Percentiles rank a stretch among this genome's conserved stretches.
phyloP scores from a whole-genome alignment of 2,329 filamentous ascomycete species.

The Venturia effusa region DNA sequence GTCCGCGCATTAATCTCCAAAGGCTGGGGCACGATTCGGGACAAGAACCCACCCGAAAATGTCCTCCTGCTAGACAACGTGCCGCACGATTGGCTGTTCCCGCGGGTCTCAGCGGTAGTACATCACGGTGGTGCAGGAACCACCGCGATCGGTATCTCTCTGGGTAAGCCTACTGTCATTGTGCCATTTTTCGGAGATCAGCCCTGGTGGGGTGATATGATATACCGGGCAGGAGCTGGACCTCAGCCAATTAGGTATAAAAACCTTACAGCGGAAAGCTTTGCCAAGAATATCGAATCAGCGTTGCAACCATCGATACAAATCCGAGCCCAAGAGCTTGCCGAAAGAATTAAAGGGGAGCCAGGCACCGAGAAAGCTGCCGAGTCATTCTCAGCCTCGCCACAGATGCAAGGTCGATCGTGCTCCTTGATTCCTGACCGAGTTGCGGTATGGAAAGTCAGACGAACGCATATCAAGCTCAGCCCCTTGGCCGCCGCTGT shows the following conservation, averaged over 20 bases:
- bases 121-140: constrained; percentile 95
- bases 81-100: constrained; percentile 95
- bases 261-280: constrained; percentile 27
- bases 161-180: constrained; percentile 86
- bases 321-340: constrained; percentile 25
- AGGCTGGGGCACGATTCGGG: constrained; percentile 84
- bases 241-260: constrained; percentile 29
- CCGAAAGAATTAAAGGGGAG: constrained; percentile 27
- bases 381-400: too few species aligned
- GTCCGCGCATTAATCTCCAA: constrained; percentile 92
- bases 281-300: constrained; percentile 27
- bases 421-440: too few species aligned
- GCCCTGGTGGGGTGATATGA: constrained; percentile 33
- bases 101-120: constrained; percentile 82
- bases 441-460: too few species aligned
- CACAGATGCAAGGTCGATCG: too few species aligned
- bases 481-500: too few species aligned
- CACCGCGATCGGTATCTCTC: constrained; percentile 82
- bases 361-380: constrained; percentile 26
- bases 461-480: too few species aligned
- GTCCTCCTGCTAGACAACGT: constrained; percentile 83
- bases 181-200: constrained; percentile 97
- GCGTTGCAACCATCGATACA: constrained; percentile 27
- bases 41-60: constrained; percentile 48
- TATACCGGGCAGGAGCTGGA: constrained; percentile 29